Evolutionary conservation across 139 green algal species (phyloP).

Genomic region (Eudorina sp.): DNA sequence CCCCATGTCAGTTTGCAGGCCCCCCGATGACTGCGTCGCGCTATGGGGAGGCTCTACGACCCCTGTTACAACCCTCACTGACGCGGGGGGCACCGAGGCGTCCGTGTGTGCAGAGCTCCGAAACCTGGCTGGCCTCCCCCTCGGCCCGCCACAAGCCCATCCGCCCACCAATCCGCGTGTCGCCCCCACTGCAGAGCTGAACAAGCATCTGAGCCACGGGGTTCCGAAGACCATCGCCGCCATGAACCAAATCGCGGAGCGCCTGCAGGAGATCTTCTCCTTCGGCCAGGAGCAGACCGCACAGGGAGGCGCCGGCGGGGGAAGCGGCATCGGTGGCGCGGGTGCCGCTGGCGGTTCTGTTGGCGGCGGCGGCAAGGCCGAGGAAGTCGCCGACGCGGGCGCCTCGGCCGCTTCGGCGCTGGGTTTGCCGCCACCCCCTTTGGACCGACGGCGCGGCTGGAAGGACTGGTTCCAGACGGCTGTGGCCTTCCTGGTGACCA

Average conservation of each 20-base stretch:
- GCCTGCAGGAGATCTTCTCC: background rate
- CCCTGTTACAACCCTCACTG: too few species aligned
- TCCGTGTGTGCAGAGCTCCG: too few species aligned
- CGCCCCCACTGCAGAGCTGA: background rate
- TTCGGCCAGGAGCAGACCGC: background rate
- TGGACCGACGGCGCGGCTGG: background rate
- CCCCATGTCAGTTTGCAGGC: too few species aligned
- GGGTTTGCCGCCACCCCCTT: background rate
- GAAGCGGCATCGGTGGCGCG: background rate
- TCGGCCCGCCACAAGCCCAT: background rate
- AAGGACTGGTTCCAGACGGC: background rate
- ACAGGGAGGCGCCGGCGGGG: background rate
- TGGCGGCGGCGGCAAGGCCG: background rate
- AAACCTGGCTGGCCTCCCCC: background rate
- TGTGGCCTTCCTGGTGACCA: background rate
- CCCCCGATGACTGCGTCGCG: too few species aligned
- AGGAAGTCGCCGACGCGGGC: background rate
- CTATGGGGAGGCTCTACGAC: too few species aligned
- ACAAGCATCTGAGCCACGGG: conserved; percentile 16
- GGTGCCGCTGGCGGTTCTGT: background rate
- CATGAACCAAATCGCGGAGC: background rate
- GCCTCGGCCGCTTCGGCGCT: background rate
- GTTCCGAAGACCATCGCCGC: background rate
- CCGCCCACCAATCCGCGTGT: background rate
- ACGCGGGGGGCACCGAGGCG: too few species aligned